phyloP scores from a whole-genome alignment of 331 rosid genomes.

The Ulmus americana region DNA sequence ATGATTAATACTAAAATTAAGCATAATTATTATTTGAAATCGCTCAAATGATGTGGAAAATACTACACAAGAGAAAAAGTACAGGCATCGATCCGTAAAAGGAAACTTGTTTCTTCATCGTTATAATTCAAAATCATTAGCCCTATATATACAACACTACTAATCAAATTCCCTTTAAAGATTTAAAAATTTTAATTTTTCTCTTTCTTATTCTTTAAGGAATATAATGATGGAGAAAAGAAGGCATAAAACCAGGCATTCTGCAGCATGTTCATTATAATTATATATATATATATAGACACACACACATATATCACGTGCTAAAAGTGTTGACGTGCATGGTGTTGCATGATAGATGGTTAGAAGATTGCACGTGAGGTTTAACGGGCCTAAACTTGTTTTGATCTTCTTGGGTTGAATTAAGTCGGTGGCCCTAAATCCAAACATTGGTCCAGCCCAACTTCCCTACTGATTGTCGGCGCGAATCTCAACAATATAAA shows the following conservation, averaged over 20 bases:
- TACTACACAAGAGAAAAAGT: neutral
- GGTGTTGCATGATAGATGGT: conserved; percentile 7
- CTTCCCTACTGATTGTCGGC: neutral
- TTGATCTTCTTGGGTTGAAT: conserved; percentile 4
- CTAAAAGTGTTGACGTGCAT: neutral
- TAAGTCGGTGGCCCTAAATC: conserved; percentile 25
- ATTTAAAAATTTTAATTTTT: neutral
- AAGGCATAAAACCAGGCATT: neutral
- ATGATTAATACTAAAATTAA: no score
- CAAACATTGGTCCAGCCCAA: neutral
- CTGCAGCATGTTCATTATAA: neutral
- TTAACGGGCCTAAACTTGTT: conserved; percentile 8
- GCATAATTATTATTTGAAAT: no score
- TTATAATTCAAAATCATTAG: neutral
- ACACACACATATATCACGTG: neutral
- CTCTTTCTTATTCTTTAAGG: neutral
- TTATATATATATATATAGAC: no score
- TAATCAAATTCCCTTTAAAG: neutral
- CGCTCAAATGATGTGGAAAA: no score
- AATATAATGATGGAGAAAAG: neutral
- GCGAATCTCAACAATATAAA: neutral
- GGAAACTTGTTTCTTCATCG: neutral
- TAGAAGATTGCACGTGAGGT: neutral
- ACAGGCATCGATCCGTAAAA: neutral
- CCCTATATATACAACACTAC: no score